Percentiles rank a stretch among this genome's conserved stretches.
Conservation (phyloP, 148 eudicot species). For the Silene latifolia region DNA sequence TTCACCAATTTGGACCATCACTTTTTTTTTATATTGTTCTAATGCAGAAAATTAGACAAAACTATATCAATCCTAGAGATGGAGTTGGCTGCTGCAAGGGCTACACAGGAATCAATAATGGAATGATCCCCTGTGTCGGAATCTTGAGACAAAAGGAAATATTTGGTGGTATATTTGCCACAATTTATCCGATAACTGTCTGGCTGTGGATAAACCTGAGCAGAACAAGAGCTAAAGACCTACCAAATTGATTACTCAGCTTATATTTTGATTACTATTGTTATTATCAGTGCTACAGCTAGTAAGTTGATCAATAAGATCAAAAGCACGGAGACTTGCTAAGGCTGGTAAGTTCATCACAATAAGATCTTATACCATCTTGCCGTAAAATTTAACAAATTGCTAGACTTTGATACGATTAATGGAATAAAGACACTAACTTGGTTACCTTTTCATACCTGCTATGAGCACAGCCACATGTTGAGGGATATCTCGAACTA, state of each 20-base stretch:
- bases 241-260: not conserved
- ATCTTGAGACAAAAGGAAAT: slow-evolving; percentile 55
- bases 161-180: too few species aligned
- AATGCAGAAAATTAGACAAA: slow-evolving; percentile 65
- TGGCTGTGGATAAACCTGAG: not conserved
- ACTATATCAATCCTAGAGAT: slow-evolving; percentile 83
- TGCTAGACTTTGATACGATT: not conserved
- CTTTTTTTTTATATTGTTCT: not conserved
- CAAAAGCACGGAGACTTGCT: slow-evolving; percentile 77
- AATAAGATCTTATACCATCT: not conserved
- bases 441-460: slow-evolving; percentile 7
- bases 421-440: slow-evolving; percentile 12
- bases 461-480: slow-evolving; percentile 51
- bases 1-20: too few species aligned
- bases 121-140: slow-evolving; percentile 62
- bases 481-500: slow-evolving; percentile 84
- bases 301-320: slow-evolving; percentile 89
- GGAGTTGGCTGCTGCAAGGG: slow-evolving; percentile 94
- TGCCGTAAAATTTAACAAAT: not conserved
- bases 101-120: slow-evolving; percentile 71
- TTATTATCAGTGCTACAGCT: slow-evolving; percentile 58
- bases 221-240: not conserved
- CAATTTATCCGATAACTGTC: not conserved
- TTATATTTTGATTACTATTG: slow-evolving; percentile 14
- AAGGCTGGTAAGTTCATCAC: slow-evolving; percentile 70